Conservation (phyloP, 2,329 filamentous ascomycete genomes). For the Colletotrichum tropicale region DNA sequence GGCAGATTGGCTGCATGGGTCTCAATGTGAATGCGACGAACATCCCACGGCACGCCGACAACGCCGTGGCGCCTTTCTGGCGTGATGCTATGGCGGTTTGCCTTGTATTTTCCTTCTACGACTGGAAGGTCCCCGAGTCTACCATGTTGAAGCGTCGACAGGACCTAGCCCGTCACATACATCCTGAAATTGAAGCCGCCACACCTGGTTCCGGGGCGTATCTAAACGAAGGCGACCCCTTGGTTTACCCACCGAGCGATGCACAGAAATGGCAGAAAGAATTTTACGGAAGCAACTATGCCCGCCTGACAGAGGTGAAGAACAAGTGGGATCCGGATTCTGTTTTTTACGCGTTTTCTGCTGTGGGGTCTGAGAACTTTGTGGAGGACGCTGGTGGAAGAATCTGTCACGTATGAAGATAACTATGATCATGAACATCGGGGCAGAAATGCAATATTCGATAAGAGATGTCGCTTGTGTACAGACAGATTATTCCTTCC, state of each 20-base stretch:
- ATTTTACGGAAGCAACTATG: slow-evolving; percentile 32
- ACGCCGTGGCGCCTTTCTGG: background rate
- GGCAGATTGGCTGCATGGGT: background rate
- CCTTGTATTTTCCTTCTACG: background rate
- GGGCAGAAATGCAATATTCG: no score
- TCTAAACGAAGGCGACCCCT: slow-evolving; percentile 53
- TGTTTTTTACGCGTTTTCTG: slow-evolving; percentile 50
- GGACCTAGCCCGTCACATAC: background rate
- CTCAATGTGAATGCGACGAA: background rate
- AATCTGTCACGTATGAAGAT: background rate
- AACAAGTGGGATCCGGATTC: slow-evolving; percentile 31
- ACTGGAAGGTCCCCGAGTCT: background rate
- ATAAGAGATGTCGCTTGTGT: no score
- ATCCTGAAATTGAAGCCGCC: slow-evolving; percentile 33
- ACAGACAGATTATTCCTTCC: no score
- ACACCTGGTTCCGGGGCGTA: slow-evolving; percentile 48
- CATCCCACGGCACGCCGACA: background rate
- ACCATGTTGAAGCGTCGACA: background rate
- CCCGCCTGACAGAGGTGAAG: slow-evolving; percentile 29
- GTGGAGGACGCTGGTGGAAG: background rate
- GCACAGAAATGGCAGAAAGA: slow-evolving; percentile 29
- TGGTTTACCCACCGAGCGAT: slow-evolving; percentile 37
- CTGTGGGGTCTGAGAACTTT: slow-evolving; percentile 57
- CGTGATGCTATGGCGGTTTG: background rate
- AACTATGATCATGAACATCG: background rate